These are phyloP conservation scores for Neurospora sp. DNA, from an alignment of 495 filamentous ascomycete genomes.

Conservation along the genomic window DNA sequence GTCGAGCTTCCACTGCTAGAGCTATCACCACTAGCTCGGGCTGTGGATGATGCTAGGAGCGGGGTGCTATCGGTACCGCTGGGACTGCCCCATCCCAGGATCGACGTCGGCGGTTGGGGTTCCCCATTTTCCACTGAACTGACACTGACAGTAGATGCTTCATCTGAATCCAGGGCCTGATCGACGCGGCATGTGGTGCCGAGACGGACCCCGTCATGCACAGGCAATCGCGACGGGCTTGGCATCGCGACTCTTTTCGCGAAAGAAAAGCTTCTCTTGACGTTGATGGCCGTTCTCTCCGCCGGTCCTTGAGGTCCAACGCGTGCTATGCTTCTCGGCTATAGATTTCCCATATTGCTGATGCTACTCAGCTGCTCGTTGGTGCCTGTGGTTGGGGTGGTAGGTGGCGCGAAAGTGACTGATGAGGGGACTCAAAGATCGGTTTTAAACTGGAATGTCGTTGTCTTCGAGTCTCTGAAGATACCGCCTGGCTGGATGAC, in stretches of 20 bases:
- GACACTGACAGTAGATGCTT: neutral
- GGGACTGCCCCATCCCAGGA: neutral
- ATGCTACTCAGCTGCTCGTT: neutral
- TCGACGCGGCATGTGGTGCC: neutral
- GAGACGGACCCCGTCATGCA: neutral
- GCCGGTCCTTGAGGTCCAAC: neutral
- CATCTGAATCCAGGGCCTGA: neutral
- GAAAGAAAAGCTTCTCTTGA: neutral
- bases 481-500: neutral
- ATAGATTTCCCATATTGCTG: neutral
- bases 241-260: neutral
- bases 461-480: neutral
- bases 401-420: neutral
- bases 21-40: neutral
- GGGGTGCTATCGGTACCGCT: neutral
- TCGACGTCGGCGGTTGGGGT: neutral
- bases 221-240: neutral
- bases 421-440: neutral
- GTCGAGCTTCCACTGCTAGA: neutral
- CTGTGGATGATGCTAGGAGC: neutral
- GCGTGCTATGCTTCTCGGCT: neutral
- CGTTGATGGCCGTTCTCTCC: neutral
- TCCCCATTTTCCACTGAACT: neutral
- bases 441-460: neutral
- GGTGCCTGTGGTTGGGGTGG: neutral